These are phyloP conservation scores for Stentor roeselii DNA, from an alignment of 73 alveolate genomes.

Conservation along the genomic window DNA sequence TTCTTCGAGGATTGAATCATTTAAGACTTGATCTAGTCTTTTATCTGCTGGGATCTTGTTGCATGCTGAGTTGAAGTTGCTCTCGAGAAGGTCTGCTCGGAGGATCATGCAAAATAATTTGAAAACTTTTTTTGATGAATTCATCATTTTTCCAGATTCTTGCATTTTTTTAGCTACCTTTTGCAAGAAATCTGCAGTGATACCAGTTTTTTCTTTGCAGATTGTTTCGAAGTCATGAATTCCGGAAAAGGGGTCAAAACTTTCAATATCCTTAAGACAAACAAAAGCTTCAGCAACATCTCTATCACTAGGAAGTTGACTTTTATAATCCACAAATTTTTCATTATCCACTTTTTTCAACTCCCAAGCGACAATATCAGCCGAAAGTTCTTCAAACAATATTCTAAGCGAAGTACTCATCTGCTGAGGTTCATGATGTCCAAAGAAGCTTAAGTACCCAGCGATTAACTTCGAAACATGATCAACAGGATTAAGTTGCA, in stretches of 20 bases:
- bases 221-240: not conserved
- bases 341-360: not conserved
- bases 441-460: not conserved
- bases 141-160: not conserved
- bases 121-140: not conserved
- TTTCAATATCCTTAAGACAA: not conserved
- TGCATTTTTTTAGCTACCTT: not conserved
- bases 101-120: not conserved
- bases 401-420: not conserved
- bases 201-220: not conserved
- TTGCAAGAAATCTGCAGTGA: not conserved
- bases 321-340: not conserved
- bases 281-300: not conserved
- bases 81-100: not conserved
- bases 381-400: not conserved
- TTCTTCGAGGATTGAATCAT: not conserved
- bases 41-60: not conserved
- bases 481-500: not conserved
- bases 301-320: not conserved
- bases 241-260: not conserved
- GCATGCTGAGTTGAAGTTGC: not conserved
- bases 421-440: not conserved
- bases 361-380: not conserved
- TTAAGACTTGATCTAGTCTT: not conserved
- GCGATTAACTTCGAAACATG: not conserved